Evolutionary conservation across 2,329 filamentous ascomycete genomes (phyloP), one percentile per base, ranked within the genome.

Genomic region (Periconia digitata): DNA sequence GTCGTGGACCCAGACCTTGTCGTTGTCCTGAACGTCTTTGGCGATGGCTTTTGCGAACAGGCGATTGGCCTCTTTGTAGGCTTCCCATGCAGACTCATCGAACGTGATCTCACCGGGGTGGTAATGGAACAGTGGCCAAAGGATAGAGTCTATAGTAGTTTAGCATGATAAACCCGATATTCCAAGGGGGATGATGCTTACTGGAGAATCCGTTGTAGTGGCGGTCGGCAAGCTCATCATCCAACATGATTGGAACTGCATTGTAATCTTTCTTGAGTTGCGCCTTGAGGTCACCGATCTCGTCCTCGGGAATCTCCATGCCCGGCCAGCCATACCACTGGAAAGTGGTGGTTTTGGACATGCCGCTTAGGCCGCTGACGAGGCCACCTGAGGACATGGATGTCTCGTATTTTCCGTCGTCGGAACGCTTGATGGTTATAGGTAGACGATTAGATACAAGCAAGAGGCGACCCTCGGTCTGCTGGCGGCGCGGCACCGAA

Each of bases 271-370:
- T 85, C 74, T 90, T 89, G 66, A 97, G 77, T 55, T 87, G 85
- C 66, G 87, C 80, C 66, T 84, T 87, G 71, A 99, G 85, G 47
- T 81, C 79, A 2, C 81, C 78, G 37, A 89, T 82, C 72, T 97
- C 92, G 46, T 85, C 82, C 55, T 95, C 89, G 34, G 92, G 92
- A 4, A 97, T 85, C 72, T 97, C 90, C 41, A 96, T 76, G 32
- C 94, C 94, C 1, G 94, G 92, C 92, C 94, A 97, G 59, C 94
- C 94, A 74, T 97, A 97, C 94, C 94, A 99, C 72, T 94, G 89
- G 74, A 97, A 97, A 59, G 86, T 92, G 21, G 90, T 96, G 24
- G 90, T 88, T 75, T 96, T 96, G 63, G 89, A 87, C 49, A 97
- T 77, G 21, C 94, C 94, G 59, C 90, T 95, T 52, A 99, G 79